Conservation (phyloP, 2,329 filamentous ascomycete species). For the Aspergillus sp. region DNA sequence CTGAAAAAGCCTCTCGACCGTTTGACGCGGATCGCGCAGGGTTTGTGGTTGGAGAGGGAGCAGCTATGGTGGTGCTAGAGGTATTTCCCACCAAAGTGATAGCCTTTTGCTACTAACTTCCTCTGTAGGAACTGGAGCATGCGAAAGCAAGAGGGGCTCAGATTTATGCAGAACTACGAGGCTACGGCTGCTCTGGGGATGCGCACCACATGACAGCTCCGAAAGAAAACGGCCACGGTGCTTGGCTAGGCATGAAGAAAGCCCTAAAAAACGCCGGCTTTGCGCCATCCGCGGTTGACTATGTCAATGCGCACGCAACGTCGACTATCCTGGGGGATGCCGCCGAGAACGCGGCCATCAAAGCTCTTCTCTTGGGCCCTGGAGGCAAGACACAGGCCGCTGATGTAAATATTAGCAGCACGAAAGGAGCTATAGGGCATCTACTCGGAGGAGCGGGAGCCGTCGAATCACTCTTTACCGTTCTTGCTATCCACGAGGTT, state of each 20-base stretch:
- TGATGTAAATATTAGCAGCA: constrained; percentile 84
- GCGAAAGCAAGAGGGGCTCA: constrained; percentile 75
- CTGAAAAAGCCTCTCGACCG: constrained; percentile 74
- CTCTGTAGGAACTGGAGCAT: constrained; percentile 74
- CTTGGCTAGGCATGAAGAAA: constrained; percentile 80
- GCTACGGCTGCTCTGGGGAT: constrained; percentile 90
- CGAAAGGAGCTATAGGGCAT: constrained; percentile 91
- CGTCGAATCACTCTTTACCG: constrained; percentile 83
- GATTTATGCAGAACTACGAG: constrained; percentile 87
- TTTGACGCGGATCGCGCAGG: constrained; percentile 81
- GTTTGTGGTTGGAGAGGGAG: constrained; percentile 92
- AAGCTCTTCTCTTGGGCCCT: constrained; percentile 72
- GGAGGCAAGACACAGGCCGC: constrained; percentile 65
- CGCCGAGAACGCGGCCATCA: constrained; percentile 85
- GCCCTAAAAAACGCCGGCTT: constrained; percentile 75
- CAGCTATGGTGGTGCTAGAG: constrained; percentile 84
- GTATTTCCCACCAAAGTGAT: constrained; percentile 38
- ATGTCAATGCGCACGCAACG: constrained; percentile 95
- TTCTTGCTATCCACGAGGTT: constrained; percentile 79
- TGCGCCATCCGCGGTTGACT: constrained; percentile 74
- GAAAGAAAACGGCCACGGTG: constrained; percentile 78
- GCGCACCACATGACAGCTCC: constrained; percentile 94
- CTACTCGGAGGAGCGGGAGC: constrained; percentile 89
- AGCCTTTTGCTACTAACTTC: constrained; percentile 2
- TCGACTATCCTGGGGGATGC: constrained; percentile 83